These are phyloP conservation scores for Graphium sp. DNA, from an alignment of 2,329 filamentous ascomycete genomes.

Conservation along the genomic window DNA sequence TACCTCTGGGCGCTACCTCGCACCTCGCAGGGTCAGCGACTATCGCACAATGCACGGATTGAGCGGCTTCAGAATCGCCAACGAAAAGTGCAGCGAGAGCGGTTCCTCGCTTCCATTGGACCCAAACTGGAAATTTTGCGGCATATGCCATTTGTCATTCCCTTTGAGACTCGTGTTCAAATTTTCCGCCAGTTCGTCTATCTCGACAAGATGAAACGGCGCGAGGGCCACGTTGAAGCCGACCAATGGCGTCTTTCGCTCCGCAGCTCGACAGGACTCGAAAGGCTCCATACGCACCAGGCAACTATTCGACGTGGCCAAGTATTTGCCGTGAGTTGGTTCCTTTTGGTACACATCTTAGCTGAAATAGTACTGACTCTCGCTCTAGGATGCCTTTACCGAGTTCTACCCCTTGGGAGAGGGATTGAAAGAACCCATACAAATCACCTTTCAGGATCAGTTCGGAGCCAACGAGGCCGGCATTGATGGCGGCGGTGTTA, in stretches of 20 bases:
- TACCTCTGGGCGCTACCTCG: slow-evolving; percentile 8
- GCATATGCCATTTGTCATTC: slow-evolving; percentile 94
- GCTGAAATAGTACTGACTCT: too few species aligned
- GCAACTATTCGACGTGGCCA: slow-evolving; percentile 1
- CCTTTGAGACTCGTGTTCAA: slow-evolving; percentile 77
- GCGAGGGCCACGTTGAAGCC: slow-evolving; percentile 41
- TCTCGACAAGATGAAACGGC: slow-evolving; percentile 58
- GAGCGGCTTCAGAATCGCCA: slow-evolving; percentile 49
- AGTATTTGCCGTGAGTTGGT: too few species aligned
- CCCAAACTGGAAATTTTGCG: slow-evolving; percentile 81
- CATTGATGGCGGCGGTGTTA: slow-evolving; percentile 92
- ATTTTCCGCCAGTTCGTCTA: slow-evolving; percentile 90
- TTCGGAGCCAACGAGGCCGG: slow-evolving; percentile 79
- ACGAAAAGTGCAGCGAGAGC: slow-evolving; percentile 48
- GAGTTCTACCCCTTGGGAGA: slow-evolving; percentile 72
- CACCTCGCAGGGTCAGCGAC: slow-evolving; percentile 34
- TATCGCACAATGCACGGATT: slow-evolving; percentile 45
- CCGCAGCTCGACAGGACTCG: slow-evolving; percentile 1
- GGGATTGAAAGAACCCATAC: slow-evolving; percentile 81
- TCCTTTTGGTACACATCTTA: too few species aligned
- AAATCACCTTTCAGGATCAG: slow-evolving; percentile 89
- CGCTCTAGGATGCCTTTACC: slow-evolving; percentile 57
- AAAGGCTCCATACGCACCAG: slow-evolving; percentile 2
- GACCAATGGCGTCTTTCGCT: slow-evolving; percentile 8
- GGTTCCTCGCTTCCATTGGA: slow-evolving; percentile 61